phyloP scores from a whole-genome alignment of 176 grass and related monocot genomes.

The Pontederia paniculata region DNA sequence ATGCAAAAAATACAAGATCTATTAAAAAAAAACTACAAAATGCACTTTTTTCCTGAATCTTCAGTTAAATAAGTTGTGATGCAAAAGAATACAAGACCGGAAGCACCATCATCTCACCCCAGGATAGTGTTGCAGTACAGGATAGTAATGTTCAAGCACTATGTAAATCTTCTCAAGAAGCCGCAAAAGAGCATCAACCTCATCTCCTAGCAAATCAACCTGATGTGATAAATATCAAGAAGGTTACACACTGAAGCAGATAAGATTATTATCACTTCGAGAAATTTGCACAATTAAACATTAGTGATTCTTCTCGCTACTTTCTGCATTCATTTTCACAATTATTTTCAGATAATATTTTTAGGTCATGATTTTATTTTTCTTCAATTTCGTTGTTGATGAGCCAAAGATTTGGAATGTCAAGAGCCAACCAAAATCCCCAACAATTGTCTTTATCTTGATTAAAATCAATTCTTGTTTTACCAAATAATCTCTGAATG shows the following conservation, averaged over 20 bases:
- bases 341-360: no score
- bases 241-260: not conserved
- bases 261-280: not conserved
- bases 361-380: not conserved
- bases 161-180: slow-evolving; percentile 71
- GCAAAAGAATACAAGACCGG: not conserved
- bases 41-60: not conserved
- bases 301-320: not conserved
- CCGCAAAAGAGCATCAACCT: slow-evolving; percentile 48
- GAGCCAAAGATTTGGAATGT: not conserved
- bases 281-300: not conserved
- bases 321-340: no score
- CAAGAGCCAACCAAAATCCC: no score
- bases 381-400: not conserved
- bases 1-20: no score
- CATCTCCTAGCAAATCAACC: slow-evolving; percentile 75
- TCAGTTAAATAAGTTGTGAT: slow-evolving; percentile 4
- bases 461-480: no score
- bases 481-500: no score
- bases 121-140: slow-evolving; percentile 54
- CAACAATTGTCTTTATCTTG: no score
- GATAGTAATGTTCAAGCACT: slow-evolving; percentile 61
- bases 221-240: slow-evolving; percentile 12
- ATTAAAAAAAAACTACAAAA: no score
- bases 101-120: slow-evolving; percentile 29